phyloP scores from a whole-genome alignment of 345 rosid genomes.

The Cochlearia excelsa region DNA sequence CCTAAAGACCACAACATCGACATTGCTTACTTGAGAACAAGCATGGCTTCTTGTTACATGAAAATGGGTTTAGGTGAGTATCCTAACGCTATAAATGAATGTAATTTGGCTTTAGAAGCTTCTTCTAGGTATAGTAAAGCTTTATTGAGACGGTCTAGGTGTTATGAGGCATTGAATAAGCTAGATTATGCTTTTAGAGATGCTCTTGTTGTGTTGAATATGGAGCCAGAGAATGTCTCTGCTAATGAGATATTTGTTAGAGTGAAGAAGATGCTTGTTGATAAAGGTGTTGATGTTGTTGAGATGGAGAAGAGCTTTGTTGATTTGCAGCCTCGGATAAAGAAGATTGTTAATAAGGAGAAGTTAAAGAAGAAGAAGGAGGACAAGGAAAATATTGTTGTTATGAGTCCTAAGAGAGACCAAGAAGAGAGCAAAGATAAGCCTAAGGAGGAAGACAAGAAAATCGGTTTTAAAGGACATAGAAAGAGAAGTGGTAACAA shows the following conservation, averaged over 20 bases:
- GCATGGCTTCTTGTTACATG: conserved; percentile 95
- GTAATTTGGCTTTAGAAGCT: conserved; percentile 78
- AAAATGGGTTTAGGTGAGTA: conserved; percentile 96
- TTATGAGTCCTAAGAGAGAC: conserved; percentile 13
- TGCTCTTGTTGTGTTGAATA: conserved; percentile 61
- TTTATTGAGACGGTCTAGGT: conserved; percentile 70
- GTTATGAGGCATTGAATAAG: conserved; percentile 82
- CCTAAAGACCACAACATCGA: conserved; percentile 80
- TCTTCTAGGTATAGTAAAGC: conserved; percentile 91
- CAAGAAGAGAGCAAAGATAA: conserved; percentile 12
- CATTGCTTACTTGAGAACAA: conserved; percentile 69
- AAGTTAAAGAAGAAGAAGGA: conserved; percentile 58
- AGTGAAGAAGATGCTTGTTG: conserved; percentile 58
- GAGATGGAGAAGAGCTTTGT: conserved; percentile 60
- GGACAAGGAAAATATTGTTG: conserved; percentile 35
- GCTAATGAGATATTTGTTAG: conserved; percentile 71
- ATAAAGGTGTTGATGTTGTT: conserved; percentile 62
- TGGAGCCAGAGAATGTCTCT: conserved; percentile 74
- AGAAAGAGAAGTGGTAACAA: conserved; percentile 41
- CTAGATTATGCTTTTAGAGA: conserved; percentile 88
- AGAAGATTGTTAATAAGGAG: conserved; percentile 63
- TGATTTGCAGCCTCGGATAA: conserved; percentile 40
- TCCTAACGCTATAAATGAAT: conserved; percentile 85
- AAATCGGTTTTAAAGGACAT: conserved; percentile 33
- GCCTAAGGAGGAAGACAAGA: conserved; percentile 22